Evolutionary conservation across 495 filamentous ascomycete species (phyloP), one percentile per base, ranked within the genome.

Genomic region (Lophium mytilinum): DNA sequence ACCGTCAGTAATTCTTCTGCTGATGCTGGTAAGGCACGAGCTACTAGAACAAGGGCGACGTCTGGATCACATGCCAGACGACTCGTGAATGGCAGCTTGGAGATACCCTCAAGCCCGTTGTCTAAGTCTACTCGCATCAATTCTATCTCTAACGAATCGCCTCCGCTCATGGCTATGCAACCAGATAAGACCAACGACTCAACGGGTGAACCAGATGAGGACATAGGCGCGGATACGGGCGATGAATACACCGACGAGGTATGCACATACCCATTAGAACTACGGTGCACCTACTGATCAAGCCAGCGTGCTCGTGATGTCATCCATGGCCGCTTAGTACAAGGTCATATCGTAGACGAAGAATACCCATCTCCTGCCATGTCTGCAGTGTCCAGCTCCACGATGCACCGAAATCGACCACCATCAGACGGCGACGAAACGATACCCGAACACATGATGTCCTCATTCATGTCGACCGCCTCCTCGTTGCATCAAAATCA

Each of bases 261-360:
- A 51, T 19, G 62, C 33, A n/a, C 17, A 4, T 9, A 7, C 17
- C 11, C 37, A n/a, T 18, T 14, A 39, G 8, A 10, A 19, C 2
- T 5, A 9, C 11, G 8, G 0, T 35, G 19, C 18, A 12, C 21
- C 35, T 59, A 33, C 62, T 61, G 42, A 63, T 34, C 1, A 18
- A 9, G 21, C n/a, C 52, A 72, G 68, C 83, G 89, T 43, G 92
- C 89, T 24, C 80, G 83, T 40, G 89, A 97, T 69, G 90, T 98
- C 39, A 91, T 90, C 42, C 92, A 90, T 40, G 94, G 89, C 35
- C 83, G 93, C 35, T 76, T 98, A 36, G 80, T 96, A n/a, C 91
- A 96, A 59, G 93, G 93, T 15, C 93, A 97, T 66, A 87, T 98
- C 64, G 94, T 98, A 12, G 86, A 95, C 50, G 93, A 98, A 71